Conservation (phyloP, 2,329 filamentous ascomycete genomes). For the Fusarium equiseti region DNA sequence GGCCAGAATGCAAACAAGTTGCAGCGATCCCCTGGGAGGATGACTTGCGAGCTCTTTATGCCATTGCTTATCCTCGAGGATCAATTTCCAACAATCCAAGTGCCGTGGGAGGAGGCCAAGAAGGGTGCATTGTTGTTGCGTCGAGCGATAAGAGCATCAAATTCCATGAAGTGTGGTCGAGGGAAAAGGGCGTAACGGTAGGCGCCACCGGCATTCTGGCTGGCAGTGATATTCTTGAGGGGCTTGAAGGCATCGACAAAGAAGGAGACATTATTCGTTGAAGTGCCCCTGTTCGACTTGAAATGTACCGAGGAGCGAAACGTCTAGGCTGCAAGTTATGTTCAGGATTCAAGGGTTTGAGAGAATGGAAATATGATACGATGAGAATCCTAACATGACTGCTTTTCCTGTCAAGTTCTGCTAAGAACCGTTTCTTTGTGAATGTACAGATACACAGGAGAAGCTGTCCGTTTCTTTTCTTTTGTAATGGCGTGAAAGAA, state of each 20-base stretch:
- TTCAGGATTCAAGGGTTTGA: conserved; percentile 21
- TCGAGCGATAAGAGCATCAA: conserved; percentile 93
- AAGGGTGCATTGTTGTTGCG: conserved; percentile 84
- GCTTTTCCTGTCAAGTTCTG: background rate
- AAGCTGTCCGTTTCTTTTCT: background rate
- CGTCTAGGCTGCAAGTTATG: conserved; percentile 31
- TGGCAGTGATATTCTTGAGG: conserved; percentile 87
- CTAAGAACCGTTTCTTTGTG: background rate
- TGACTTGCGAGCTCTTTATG: conserved; percentile 84
- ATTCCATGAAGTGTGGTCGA: conserved; percentile 95
- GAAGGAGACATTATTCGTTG: conserved; percentile 78
- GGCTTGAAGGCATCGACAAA: conserved; percentile 82
- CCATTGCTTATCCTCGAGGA: conserved; percentile 81
- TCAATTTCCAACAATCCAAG: conserved; percentile 49
- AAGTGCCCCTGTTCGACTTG: conserved; percentile 43
- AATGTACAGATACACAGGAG: conserved; percentile 19
- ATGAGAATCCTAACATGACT: conserved; percentile 4
- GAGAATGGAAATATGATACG: conserved; percentile 27
- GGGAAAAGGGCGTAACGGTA: conserved; percentile 65
- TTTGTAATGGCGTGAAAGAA: background rate
- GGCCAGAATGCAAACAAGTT: conserved; percentile 90
- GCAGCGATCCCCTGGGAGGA: conserved; percentile 87
- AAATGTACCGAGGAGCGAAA: conserved; percentile 3
- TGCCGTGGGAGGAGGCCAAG: conserved; percentile 47
- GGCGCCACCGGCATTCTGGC: conserved; percentile 73